Base-by-base conservation (phyloP, 164 flowering plant species). In the Vitis amurensis region DNA sequence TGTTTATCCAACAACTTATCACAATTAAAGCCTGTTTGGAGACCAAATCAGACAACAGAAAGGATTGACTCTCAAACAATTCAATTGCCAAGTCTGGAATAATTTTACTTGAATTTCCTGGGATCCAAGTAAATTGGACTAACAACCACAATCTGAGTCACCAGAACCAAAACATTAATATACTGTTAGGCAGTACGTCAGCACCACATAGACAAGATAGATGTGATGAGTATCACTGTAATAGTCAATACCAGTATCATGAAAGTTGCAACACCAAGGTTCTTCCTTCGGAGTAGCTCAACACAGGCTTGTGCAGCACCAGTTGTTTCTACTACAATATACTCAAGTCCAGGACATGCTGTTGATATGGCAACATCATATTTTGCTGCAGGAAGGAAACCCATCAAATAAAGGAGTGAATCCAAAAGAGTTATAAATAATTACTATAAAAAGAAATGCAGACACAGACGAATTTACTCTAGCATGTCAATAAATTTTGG, bases 341-440 rank as follows among this genome's bases (percentile, higher is more conserved):
- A 93, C 73, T 96, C 98, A 61, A 96, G 93, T 19, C 91, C 99
- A 76, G 87, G 67, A 64, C 97, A 93, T 61, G 97, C 97, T 50
- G 97, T 92, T 74, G 99, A 96, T 78, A 96, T 81, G 4, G 98
- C 98, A 75, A 92, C 75, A 79, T 96, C 98, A 81, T 90, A 96
- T 72, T 93, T 96, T 64, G 88, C 99, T 93, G 97, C 85, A 85
- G 76, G 74, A 55, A 65, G 16, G 48, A n/a, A 69, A 62, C 2
- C 12, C 12, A 47, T 27, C 19, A 69, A 64, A 15, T 16, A 50
- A 59, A 37, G 44, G 44, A 37, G 44, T 37, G 44, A 37, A 37
- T 37, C 44, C 44, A 37, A 37, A 37, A 37, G 7, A 37, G 4
- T 37, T 3, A 37, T 37, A 37, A 37, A 37, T 4, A 37, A 37